Base-by-base conservation (phyloP, 1,284 basidiomycete species). In the Phellopilus nigrolimitatus region DNA sequence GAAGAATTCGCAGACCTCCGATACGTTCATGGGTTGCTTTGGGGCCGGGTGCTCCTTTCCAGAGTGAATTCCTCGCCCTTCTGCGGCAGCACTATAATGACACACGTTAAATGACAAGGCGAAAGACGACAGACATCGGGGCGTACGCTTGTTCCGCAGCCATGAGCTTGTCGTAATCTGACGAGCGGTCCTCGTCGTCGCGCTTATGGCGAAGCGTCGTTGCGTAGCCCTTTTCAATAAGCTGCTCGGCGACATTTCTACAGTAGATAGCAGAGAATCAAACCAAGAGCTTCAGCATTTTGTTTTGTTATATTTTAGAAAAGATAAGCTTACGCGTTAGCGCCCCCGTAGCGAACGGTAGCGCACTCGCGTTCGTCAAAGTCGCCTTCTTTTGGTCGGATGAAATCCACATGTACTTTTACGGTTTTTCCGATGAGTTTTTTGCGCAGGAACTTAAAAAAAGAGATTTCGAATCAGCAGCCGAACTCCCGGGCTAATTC, bases 81-180 rank as follows among this genome's bases (percentile, higher is more conserved):
- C 95, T 1, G 84, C 67, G 0, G 81, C 75, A 37, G 95, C 94
- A 34, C 89, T 91, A 60, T 2, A 49, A 30, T 36, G 42, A 21
- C 13, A 43, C 7, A 33, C 31, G 22, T 54, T 40, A 50, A 50
- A 39, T 34, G 12, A 15, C 2, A 40, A 3, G 6, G 3, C 24
- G 41, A 5, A n/a, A 42, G 9, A 43, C 30, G 9, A 46, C 22
- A 41, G 41, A 13, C 47, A 13, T 8, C 25, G 33, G 15, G 5
- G 71, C 86, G 69, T 61, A 93, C 89, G 70, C 72, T 75, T 88
- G 92, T 71, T 99, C 95, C 12, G 95, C 95, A 33, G 88, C 84
- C 79, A 98, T 93, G 38, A 98, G 75, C 67, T 92, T 91, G 71
- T 99, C 95, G 60, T 91, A 93, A 65, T 97, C 95, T 10, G 88